These are phyloP conservation scores for Clausena lansium DNA, from an alignment of 345 rosid genomes.

Conservation along the genomic window DNA sequence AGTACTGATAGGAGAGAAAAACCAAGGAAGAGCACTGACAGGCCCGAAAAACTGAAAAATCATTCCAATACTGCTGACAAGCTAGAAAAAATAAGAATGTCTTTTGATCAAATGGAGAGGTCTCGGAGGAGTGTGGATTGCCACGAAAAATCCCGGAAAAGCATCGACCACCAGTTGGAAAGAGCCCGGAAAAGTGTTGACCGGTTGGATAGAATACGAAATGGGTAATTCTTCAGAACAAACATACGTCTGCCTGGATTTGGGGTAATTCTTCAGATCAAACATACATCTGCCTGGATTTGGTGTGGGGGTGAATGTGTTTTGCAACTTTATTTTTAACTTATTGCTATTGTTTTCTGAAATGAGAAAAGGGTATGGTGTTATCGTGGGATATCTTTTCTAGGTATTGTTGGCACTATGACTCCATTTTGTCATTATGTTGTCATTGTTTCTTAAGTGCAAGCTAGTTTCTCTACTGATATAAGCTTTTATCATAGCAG, in stretches of 20 bases:
- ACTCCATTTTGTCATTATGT: background rate
- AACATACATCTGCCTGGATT: conserved; percentile 6
- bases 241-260: conserved; percentile 6
- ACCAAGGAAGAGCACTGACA: conserved; percentile 83
- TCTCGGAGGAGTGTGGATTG: conserved; percentile 88
- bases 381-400: conserved; percentile 5
- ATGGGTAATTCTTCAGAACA: conserved; percentile 31
- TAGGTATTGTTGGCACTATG: background rate
- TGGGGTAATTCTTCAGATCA: conserved; percentile 26
- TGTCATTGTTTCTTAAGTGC: background rate
- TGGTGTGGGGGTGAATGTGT: conserved; percentile 26
- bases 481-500: background rate
- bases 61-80: conserved; percentile 52
- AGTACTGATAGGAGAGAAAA: conserved; percentile 83
- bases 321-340: conserved; percentile 4
- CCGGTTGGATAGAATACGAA: conserved; percentile 69
- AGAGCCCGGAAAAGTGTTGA: conserved; percentile 87
- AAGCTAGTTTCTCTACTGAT: background rate
- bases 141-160: conserved; percentile 79
- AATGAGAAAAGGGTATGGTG: conserved; percentile 26
- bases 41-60: conserved; percentile 48
- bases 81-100: conserved; percentile 45
- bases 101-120: conserved; percentile 74
- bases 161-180: conserved; percentile 71
- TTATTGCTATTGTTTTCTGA: conserved; percentile 17